Percentiles rank a stretch among this genome's conserved stretches.
These are phyloP conservation scores for Linderina pennispora DNA, from an alignment of 192 early-diverging fungal species.

Conservation along the genomic window DNA sequence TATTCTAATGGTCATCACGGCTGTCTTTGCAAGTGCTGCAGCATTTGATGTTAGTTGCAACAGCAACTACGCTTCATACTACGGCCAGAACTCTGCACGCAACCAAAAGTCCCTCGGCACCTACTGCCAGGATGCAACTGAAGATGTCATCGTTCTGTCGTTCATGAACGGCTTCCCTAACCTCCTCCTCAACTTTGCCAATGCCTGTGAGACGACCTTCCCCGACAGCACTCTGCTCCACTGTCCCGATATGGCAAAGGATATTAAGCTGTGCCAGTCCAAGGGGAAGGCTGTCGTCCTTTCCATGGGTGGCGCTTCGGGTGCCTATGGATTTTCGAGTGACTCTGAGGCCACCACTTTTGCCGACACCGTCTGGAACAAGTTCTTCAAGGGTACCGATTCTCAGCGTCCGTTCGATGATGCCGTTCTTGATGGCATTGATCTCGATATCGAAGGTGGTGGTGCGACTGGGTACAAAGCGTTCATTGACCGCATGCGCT, in stretches of 20 bases:
- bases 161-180: conserved; percentile 56
- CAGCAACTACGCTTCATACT: conserved; percentile 43
- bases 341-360: conserved; percentile 38
- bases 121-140: conserved; percentile 57
- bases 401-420: conserved; percentile 53
- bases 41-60: conserved; percentile 38
- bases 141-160: conserved; percentile 57
- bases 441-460: conserved; percentile 54
- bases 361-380: conserved; percentile 53
- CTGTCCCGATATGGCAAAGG: conserved; percentile 51
- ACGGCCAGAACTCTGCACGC: conserved; percentile 44
- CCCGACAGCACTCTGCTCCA: conserved; percentile 48
- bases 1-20: too few species aligned
- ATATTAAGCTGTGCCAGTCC: conserved; percentile 62
- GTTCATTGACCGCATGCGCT: conserved; percentile 45
- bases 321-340: conserved; percentile 48
- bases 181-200: conserved; percentile 57
- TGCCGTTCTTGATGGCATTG: conserved; percentile 55
- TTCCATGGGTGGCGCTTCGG: conserved; percentile 62
- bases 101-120: conserved; percentile 34
- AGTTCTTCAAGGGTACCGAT: conserved; percentile 54
- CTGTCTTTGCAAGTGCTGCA: too few species aligned
- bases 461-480: conserved; percentile 34
- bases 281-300: conserved; percentile 57
- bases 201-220: conserved; percentile 52